Percentiles rank a stretch among this genome's conserved stretches.
Evolutionary conservation across 139 green algal genomes (phyloP).

Genomic region (Ettlia oleoabundans): DNA sequence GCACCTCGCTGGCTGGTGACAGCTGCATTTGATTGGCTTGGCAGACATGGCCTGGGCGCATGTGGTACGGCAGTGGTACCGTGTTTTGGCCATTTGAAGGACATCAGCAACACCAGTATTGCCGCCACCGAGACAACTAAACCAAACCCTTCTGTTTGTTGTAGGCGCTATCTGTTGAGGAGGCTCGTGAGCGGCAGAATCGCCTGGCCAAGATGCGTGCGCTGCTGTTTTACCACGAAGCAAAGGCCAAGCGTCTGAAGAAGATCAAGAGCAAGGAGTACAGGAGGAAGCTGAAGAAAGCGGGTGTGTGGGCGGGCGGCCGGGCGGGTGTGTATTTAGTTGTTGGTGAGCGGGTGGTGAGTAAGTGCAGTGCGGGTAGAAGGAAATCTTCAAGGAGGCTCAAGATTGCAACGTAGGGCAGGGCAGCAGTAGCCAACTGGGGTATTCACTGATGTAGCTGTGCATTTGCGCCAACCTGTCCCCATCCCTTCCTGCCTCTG

Average conservation of each 20-base stretch:
- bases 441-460: background rate
- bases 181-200: conserved; percentile 74
- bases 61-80: too few relatives aligned
- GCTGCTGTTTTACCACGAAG: conserved; percentile 93
- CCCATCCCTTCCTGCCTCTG: background rate
- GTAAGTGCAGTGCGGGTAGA: too few relatives aligned
- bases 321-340: background rate
- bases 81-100: too few relatives aligned
- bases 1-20: background rate
- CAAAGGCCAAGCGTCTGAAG: conserved; percentile 86
- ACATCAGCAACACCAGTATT: too few relatives aligned
- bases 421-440: too few relatives aligned
- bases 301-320: background rate
- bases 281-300: conserved; percentile 60
- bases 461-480: background rate
- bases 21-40: too few relatives aligned
- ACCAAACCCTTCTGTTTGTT: background rate
- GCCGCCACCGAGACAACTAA: too few relatives aligned
- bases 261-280: conserved; percentile 91
- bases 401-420: too few relatives aligned
- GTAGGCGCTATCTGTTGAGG: conserved; percentile 77
- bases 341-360: too few relatives aligned
- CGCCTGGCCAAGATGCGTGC: conserved; percentile 80
- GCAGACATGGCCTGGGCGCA: too few relatives aligned
- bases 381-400: too few relatives aligned